Evolutionary conservation across 345 rosid species (phyloP), one percentile per base, ranked within the genome.

Genomic region (Clausena lansium): DNA sequence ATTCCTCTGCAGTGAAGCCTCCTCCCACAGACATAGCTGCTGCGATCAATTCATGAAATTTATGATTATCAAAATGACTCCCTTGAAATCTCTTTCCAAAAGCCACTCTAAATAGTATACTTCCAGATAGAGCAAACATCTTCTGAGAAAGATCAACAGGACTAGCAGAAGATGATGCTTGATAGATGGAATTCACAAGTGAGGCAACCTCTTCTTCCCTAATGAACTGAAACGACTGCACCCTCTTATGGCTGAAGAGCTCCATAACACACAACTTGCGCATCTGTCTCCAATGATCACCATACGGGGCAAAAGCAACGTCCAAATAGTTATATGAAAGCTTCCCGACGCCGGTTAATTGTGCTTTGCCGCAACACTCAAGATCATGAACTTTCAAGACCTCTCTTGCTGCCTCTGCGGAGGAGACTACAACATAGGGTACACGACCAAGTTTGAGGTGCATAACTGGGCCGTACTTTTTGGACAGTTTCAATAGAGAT

Each of bases 141-240:
- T 68, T 83, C 41, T 84, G 74, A 14, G 86, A 82, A 38, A 88
- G 63, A 75, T 85, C 73, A 45, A 85, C 83, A 6, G 22, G 62
- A 71, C 70, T 54, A n/a, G 30, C 58, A 7, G 63, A 57, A 27
- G 69, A 25, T 14, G 86, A 76, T 5, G 76, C 76, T 32, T 78
- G 79, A 9, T 85, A 70, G 14, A 89, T 77, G 2, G 84, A 84
- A 15, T 55, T 36, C 61, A 86, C 65, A 59, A 85, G 59, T 1
- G 67, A 77, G n/a, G 60, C 67, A 33, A 88, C 80, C 79, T 87
- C 83, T 63, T 67, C 83, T 32, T 85, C 88, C 67, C 86, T 78
- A n/a, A 78, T 73, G 61, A 67, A 83, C 66, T 76, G 78, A 81
- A 85, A 85, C 19, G 86, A 66, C 41, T 79, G 76, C 3, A 79